phyloP scores from a whole-genome alignment of 1,284 basidiomycete species.

The Cystobasidiaceae sp. region DNA sequence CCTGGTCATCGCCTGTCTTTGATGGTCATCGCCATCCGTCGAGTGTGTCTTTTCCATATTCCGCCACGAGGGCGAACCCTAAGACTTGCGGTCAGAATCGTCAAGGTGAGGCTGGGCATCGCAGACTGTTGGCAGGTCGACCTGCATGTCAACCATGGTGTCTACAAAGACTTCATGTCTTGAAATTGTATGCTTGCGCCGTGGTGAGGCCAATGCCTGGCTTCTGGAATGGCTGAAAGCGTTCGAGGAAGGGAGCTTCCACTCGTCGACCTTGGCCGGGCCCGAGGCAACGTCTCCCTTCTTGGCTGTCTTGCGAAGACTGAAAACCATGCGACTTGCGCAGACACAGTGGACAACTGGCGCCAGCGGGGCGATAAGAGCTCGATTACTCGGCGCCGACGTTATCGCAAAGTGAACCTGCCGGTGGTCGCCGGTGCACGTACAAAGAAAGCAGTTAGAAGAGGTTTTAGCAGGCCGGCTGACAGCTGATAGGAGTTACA shows the following conservation, averaged over 20 bases:
- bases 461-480: neutral
- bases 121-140: no score
- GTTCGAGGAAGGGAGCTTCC: neutral
- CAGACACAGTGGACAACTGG: neutral
- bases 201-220: no score
- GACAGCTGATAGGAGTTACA: neutral
- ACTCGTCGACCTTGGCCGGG: neutral
- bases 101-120: no score
- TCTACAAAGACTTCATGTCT: no score
- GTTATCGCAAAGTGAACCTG: neutral
- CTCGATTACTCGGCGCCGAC: neutral
- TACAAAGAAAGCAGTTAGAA: neutral
- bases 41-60: no score
- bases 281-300: neutral
- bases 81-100: no score
- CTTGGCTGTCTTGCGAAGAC: neutral
- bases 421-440: neutral
- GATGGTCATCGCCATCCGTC: no score
- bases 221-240: neutral
- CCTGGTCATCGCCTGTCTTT: no score
- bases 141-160: no score
- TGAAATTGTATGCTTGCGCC: no score
- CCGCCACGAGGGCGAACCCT: no score
- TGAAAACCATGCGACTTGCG: neutral
- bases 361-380: neutral